These are phyloP conservation scores for Alnus glutinosa DNA, from an alignment of 306 rosid genomes.

Conservation along the genomic window DNA sequence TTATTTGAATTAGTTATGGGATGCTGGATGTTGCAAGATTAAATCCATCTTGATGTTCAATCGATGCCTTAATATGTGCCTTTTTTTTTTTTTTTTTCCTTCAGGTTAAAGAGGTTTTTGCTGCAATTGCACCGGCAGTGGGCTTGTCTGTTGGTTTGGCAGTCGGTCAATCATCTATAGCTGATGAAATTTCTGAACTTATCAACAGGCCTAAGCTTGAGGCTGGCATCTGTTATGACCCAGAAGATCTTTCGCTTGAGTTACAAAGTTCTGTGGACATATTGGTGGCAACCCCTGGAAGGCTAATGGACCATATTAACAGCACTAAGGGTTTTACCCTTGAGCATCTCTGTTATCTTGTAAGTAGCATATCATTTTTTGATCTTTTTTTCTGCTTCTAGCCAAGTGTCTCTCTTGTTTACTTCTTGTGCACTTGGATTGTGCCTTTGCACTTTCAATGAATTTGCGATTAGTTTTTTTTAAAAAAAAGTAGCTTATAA, in stretches of 20 bases:
- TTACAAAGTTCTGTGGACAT: slow-evolving; percentile 72
- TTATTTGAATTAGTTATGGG: neutral
- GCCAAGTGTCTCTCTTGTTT: too few species aligned
- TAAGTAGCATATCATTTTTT: slow-evolving; percentile 34
- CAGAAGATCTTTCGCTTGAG: slow-evolving; percentile 33
- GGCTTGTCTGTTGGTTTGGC: slow-evolving; percentile 88
- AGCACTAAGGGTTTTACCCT: slow-evolving; percentile 81
- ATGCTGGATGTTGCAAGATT: neutral
- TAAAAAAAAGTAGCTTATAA: too few species aligned
- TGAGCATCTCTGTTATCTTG: slow-evolving; percentile 91
- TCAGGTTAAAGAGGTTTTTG: slow-evolving; percentile 70
- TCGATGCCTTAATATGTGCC: neutral
- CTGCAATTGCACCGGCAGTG: slow-evolving; percentile 66
- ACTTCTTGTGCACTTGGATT: too few species aligned
- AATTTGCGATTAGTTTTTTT: too few species aligned
- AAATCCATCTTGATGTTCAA: neutral
- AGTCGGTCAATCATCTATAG: slow-evolving; percentile 79
- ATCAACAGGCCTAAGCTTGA: slow-evolving; percentile 55
- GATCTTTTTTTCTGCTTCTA: too few species aligned
- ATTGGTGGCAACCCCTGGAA: slow-evolving; percentile 93
- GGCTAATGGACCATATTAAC: slow-evolving; percentile 84
- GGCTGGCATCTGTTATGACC: slow-evolving; percentile 60
- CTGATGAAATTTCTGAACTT: slow-evolving; percentile 67
- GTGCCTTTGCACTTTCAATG: too few species aligned
- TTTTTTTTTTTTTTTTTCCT: neutral